Base-by-base conservation (phyloP, 768 basidiomycete species). In the Chlorophyllum brunneum region DNA sequence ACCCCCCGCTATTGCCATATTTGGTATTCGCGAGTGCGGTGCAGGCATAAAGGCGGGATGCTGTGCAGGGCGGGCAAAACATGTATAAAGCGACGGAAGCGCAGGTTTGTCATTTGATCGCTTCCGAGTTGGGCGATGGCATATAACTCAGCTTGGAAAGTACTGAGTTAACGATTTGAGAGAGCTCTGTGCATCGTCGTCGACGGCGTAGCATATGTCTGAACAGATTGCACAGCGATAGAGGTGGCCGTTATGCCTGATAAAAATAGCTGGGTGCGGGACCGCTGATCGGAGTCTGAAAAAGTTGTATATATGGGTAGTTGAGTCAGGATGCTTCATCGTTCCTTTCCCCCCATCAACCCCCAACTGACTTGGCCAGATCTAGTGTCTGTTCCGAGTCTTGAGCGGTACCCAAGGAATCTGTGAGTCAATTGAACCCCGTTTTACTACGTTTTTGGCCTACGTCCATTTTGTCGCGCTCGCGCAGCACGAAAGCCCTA, bases 341-440 rank as follows among this genome's bases (percentile, higher is more conserved):
- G 33, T 52, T 52, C 30, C 51, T 43, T 44, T 18, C 29, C 49
- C 49, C 39, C 39, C 49, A 42, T 30, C 48, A 15, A 18, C 31
- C 36, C n/a, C 24, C 18, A n/a, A n/a, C n/a, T n/a, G n/a, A n/a
- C 38, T 23, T 40, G 38, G 38, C 23, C 48, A 39, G 40, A 20
- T 23, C 16, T 39, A 20, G 42, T 5, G 20, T 15, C 24, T 44
- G 31, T 36, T 22, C 42, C 42, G 22, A 43, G 51, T 29, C 27
- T 18, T n/a, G 24, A 22, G 24, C 34, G 34, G 41, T 29, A 15
- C 11, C 27, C 24, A 31, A 51, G 38, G 48, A 56, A 63, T 62
- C 55, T 56, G 71, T 72, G 70, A 72, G 71, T 72, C 65, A 52
- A 57, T 66, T 52, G 51, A 59, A 53, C 55, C 38, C 31, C 41